phyloP scores from a whole-genome alignment of 2,329 filamentous ascomycete species.

The Aspergillus ochraceoroseus region DNA sequence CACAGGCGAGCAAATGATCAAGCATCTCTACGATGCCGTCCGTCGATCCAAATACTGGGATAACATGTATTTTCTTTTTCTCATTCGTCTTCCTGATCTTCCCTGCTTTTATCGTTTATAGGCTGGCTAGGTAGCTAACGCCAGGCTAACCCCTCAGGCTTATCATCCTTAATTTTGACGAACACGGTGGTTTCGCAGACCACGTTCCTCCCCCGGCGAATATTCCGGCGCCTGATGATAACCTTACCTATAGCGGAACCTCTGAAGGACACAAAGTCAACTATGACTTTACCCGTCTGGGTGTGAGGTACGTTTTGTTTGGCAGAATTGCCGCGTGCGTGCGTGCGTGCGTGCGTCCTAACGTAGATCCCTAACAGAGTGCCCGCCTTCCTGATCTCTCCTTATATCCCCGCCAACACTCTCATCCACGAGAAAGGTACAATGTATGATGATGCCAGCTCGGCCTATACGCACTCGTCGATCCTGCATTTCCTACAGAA shows the following conservation, averaged over 20 bases:
- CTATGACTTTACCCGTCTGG: conserved; percentile 40
- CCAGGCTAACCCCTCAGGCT: too few relatives aligned
- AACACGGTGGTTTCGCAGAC: conserved; percentile 42
- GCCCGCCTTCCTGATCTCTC: conserved; percentile 38
- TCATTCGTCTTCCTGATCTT: neutral
- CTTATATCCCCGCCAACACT: conserved; percentile 31
- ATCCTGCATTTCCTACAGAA: conserved; percentile 42
- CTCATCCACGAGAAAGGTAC: conserved; percentile 36
- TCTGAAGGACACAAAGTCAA: conserved; percentile 25
- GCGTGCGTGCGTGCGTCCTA: too few relatives aligned
- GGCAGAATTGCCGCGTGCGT: too few relatives aligned
- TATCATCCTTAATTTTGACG: conserved; percentile 42
- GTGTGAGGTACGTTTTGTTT: too few relatives aligned
- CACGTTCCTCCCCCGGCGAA: conserved; percentile 39
- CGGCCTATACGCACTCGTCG: conserved; percentile 40
- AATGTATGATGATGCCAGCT: conserved; percentile 33
- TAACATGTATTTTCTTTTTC: conserved; percentile 19
- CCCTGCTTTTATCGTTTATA: neutral
- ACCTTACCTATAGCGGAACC: conserved; percentile 29
- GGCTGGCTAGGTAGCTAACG: neutral
- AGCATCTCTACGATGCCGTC: conserved; percentile 43
- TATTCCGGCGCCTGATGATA: conserved; percentile 34
- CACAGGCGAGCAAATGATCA: conserved; percentile 39
- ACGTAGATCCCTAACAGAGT: conserved; percentile 27
- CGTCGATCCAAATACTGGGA: conserved; percentile 41